These are phyloP conservation scores for Neurospora sp. DNA, from an alignment of 495 filamentous ascomycete species.

Conservation along the genomic window DNA sequence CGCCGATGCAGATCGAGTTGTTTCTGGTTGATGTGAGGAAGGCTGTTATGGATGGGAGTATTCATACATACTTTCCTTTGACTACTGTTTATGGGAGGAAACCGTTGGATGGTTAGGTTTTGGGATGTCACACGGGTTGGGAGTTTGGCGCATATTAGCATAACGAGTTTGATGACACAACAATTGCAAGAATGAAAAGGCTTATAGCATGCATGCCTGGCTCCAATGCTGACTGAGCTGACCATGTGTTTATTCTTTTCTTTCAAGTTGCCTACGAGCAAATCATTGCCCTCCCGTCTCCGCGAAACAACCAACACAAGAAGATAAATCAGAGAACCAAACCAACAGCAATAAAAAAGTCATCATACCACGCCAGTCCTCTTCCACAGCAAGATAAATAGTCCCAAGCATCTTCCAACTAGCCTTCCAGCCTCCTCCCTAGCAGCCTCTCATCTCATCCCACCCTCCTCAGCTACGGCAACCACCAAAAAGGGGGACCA, in stretches of 20 bases:
- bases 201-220: too few species aligned
- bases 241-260: not conserved
- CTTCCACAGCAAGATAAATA: not conserved
- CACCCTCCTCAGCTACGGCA: not conserved
- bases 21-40: slow-evolving; percentile 29
- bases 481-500: not conserved
- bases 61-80: slow-evolving; percentile 24
- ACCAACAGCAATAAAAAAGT: not conserved
- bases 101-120: slow-evolving; percentile 6
- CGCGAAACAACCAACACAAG: not conserved
- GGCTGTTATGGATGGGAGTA: slow-evolving; percentile 18
- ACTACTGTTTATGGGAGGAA: slow-evolving; percentile 26
- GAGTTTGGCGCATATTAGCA: not conserved
- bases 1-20: slow-evolving; percentile 29
- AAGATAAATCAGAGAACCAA: not conserved
- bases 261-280: not conserved
- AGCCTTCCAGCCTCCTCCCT: not conserved
- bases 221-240: too few species aligned
- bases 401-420: not conserved
- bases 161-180: not conserved
- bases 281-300: not conserved
- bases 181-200: not conserved
- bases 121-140: not conserved
- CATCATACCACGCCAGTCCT: not conserved
- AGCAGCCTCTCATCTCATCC: not conserved